phyloP scores from a whole-genome alignment of 495 filamentous ascomycete species.

The Stereocaulon alpinum region DNA sequence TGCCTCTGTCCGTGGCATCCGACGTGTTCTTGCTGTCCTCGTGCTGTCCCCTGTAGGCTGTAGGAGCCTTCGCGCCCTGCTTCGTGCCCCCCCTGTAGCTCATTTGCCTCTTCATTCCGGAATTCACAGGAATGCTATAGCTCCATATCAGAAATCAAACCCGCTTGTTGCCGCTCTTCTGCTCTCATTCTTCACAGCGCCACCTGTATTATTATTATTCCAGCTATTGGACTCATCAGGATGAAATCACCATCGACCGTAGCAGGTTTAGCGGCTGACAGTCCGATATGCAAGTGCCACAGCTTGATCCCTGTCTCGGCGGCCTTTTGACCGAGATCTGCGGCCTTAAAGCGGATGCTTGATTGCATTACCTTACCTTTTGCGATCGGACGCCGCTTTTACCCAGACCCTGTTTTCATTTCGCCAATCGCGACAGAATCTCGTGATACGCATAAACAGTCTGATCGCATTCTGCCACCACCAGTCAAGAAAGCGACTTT shows the following conservation, averaged over 20 bases:
- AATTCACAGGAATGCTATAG: background rate
- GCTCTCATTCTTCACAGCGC: background rate
- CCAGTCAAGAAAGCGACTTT: background rate
- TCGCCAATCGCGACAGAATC: background rate
- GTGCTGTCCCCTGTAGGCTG: background rate
- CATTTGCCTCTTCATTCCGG: background rate
- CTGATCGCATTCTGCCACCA: background rate
- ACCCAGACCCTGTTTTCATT: background rate
- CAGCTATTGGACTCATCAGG: background rate
- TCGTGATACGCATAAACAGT: background rate
- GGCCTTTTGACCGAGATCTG: background rate
- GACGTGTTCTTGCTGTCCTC: background rate
- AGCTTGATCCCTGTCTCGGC: background rate
- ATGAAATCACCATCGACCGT: conserved; percentile 10
- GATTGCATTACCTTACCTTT: background rate
- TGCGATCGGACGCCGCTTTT: conserved; percentile 7
- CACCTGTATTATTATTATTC: background rate
- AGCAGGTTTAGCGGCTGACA: background rate
- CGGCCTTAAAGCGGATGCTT: background rate
- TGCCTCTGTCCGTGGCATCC: conserved; percentile 3
- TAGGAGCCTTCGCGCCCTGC: background rate
- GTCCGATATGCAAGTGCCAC: background rate
- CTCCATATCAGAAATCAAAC: background rate
- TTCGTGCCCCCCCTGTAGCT: background rate
- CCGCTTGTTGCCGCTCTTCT: background rate